phyloP scores from a whole-genome alignment of 2,329 filamentous ascomycete genomes.

The Davidsoniella eucalypti region DNA sequence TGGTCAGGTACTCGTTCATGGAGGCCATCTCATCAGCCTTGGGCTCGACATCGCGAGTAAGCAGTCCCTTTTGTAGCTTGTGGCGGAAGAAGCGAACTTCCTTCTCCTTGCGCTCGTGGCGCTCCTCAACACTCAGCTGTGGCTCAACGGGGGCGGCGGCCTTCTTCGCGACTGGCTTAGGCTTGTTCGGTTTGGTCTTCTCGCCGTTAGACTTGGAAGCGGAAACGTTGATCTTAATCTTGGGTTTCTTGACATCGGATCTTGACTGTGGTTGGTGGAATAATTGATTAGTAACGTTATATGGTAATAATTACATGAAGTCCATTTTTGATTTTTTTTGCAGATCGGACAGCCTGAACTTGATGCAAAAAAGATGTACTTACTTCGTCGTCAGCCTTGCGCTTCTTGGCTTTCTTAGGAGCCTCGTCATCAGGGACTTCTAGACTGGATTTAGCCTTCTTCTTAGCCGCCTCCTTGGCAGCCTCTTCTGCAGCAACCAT shows the following conservation, averaged over 20 bases:
- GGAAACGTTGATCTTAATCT: constrained; percentile 50
- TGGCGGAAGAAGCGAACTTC: constrained; percentile 88
- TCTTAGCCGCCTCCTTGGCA: constrained; percentile 31
- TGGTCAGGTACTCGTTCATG: constrained; percentile 62
- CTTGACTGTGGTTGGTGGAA: neutral
- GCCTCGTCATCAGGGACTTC: constrained; percentile 41
- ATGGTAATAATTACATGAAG: neutral
- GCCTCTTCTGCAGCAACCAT: constrained; percentile 35
- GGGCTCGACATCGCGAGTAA: constrained; percentile 70
- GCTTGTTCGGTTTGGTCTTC: constrained; percentile 37
- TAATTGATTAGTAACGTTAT: neutral
- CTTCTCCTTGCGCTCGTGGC: constrained; percentile 45
- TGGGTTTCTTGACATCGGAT: constrained; percentile 51
- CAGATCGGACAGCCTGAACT: neutral
- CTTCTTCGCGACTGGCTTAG: constrained; percentile 36
- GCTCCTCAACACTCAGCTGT: constrained; percentile 41
- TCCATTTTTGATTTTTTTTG: no score
- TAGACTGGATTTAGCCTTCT: constrained; percentile 19
- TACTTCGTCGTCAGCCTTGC: constrained; percentile 70
- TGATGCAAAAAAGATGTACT: constrained; percentile 18
- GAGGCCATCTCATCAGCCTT: constrained; percentile 68
- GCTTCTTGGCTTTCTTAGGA: constrained; percentile 60
- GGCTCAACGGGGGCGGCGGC: constrained; percentile 36
- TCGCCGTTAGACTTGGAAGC: constrained; percentile 32
- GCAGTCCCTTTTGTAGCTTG: constrained; percentile 84